These are phyloP conservation scores for Asparagopsis taxiformis DNA, from an alignment of 31 red algal species.

Conservation along the genomic window DNA sequence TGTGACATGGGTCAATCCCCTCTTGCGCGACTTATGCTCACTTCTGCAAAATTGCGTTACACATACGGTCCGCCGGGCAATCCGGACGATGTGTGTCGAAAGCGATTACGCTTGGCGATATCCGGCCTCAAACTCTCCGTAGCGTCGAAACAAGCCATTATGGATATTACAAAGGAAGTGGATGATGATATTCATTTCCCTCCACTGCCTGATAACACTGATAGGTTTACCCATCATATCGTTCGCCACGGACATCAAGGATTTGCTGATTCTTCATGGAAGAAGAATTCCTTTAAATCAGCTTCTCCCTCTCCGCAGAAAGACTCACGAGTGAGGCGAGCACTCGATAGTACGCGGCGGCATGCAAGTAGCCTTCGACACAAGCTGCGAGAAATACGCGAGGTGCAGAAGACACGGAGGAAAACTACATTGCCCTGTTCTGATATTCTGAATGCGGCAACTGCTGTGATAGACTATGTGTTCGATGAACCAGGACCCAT, in stretches of 20 bases:
- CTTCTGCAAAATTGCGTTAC: slow-evolving; percentile 60
- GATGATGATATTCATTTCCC: background rate
- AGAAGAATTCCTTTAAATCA: background rate
- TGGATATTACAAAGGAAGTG: background rate
- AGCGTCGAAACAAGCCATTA: slow-evolving; percentile 13
- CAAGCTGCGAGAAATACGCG: background rate
- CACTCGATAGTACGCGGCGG: background rate
- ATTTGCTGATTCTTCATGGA: slow-evolving; percentile 13
- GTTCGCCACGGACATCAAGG: slow-evolving; percentile 19
- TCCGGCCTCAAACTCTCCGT: slow-evolving; percentile 36
- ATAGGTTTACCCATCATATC: slow-evolving; percentile 26
- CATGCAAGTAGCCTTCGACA: background rate
- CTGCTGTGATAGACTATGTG: slow-evolving; percentile 53
- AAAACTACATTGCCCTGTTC: slow-evolving; percentile 27
- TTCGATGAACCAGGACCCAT: slow-evolving; percentile 61
- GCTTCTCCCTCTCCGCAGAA: background rate
- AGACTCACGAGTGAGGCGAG: background rate
- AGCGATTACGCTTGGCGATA: slow-evolving; percentile 39
- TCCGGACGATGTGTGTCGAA: slow-evolving; percentile 46
- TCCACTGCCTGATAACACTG: slow-evolving; percentile 7
- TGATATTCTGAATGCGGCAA: slow-evolving; percentile 35
- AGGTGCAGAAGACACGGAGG: slow-evolving; percentile 2
- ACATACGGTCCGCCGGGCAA: slow-evolving; percentile 53
- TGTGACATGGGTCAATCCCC: slow-evolving; percentile 68
- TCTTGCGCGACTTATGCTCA: slow-evolving; percentile 44